Conservation (phyloP, 176 grass and related monocot genomes). For the Puya raimondii region DNA sequence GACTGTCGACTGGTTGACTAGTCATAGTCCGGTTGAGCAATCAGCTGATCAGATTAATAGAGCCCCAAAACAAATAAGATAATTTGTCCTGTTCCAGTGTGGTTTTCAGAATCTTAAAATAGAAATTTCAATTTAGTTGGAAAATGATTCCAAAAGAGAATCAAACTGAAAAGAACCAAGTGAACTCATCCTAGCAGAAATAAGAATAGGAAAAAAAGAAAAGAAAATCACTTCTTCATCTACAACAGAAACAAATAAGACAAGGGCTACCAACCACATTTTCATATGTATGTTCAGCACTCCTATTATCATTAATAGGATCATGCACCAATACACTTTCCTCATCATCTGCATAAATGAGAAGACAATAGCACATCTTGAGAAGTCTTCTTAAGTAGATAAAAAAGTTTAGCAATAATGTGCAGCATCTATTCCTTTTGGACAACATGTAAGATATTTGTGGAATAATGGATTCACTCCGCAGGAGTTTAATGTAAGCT, state of each 20-base stretch:
- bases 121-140: not conserved
- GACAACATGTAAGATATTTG: no score
- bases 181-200: not conserved
- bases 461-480: not conserved
- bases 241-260: not conserved
- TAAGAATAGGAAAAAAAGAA: not conserved
- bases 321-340: constrained; percentile 14
- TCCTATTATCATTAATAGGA: constrained; percentile 23
- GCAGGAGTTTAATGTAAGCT: not conserved
- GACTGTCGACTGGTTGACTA: no score
- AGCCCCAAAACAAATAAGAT: not conserved
- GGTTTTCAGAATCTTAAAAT: not conserved
- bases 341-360: constrained; percentile 43
- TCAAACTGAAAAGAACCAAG: no score
- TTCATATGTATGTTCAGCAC: constrained; percentile 8
- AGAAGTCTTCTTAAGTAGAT: not conserved
- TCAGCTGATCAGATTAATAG: not conserved
- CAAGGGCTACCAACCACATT: not conserved
- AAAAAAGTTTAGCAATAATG: not conserved
- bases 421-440: not conserved
- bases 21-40: not conserved
- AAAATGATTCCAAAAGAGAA: no score
- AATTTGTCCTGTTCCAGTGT: not conserved
- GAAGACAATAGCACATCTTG: not conserved
- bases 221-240: not conserved